Conservation (phyloP, 2,329 filamentous ascomycete genomes). For the Triangularia setosa region DNA sequence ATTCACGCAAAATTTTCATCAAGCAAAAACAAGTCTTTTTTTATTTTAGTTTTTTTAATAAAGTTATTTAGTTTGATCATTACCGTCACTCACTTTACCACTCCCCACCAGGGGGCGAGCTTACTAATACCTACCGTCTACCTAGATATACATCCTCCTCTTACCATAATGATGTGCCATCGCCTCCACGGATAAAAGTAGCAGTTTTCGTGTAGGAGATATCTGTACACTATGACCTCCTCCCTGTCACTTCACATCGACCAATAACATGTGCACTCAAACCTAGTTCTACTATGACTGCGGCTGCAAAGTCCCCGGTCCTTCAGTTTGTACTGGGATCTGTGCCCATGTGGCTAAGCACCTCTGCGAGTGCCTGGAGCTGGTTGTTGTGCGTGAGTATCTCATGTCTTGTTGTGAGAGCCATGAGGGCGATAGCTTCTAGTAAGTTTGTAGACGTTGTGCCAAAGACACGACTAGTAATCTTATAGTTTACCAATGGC, state of each 20-base stretch:
- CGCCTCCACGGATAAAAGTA: too few species aligned
- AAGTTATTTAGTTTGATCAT: too few species aligned
- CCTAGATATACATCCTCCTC: too few species aligned
- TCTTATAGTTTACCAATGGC: background rate
- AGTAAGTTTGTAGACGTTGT: background rate
- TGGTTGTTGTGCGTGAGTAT: background rate
- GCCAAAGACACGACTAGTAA: background rate
- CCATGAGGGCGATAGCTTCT: background rate
- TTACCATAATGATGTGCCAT: too few species aligned
- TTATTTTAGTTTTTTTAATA: too few species aligned
- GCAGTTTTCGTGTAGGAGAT: too few species aligned
- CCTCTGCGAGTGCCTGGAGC: background rate
- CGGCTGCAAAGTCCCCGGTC: background rate
- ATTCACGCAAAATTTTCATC: too few species aligned
- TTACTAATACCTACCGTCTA: too few species aligned
- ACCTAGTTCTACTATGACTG: background rate
- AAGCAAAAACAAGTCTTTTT: too few species aligned
- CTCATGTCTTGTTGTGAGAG: background rate
- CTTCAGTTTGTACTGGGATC: background rate
- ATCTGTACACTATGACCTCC: too few species aligned
- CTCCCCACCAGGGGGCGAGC: too few species aligned
- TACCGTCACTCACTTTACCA: too few species aligned
- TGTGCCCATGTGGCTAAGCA: background rate
- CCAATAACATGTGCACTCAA: background rate
- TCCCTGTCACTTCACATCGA: background rate